These are phyloP conservation scores for Hypsizygus marmoreus DNA, from an alignment of 768 basidiomycete genomes.

Conservation along the genomic window DNA sequence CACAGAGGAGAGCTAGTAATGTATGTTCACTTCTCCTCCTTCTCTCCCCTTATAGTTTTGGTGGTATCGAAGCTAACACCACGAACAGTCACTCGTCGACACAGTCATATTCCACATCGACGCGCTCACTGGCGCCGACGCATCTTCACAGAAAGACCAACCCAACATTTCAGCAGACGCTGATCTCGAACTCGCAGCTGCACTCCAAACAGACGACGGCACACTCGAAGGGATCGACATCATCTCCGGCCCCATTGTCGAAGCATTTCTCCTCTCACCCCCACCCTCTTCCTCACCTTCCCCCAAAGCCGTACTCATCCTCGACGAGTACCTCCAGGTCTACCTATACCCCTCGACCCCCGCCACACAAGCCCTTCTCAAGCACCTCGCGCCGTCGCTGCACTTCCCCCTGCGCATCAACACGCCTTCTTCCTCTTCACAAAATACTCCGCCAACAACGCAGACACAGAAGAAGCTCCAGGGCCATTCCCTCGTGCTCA, in stretches of 20 bases:
- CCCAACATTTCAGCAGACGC: too few species aligned
- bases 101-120: constrained; percentile 79
- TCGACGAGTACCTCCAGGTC: constrained; percentile 78
- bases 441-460: too few species aligned
- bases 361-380: constrained; percentile 44
- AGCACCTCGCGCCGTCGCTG: constrained; percentile 43
- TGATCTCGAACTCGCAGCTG: constrained; percentile 18
- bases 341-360: constrained; percentile 68
- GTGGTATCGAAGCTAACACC: constrained; percentile 5
- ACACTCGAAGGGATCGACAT: constrained; percentile 61
- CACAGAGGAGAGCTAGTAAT: constrained; percentile 62
- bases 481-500: constrained; percentile 55
- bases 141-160: too few species aligned
- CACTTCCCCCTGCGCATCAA: constrained; percentile 59
- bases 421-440: constrained; percentile 37
- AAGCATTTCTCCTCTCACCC: constrained; percentile 51
- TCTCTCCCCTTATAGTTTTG: constrained; percentile 1
- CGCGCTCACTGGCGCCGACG: constrained; percentile 76
- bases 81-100: constrained; percentile 55
- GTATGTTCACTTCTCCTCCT: constrained; percentile 38
- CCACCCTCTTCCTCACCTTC: constrained; percentile 3
- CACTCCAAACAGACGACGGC: constrained; percentile 30
- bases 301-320: constrained; percentile 55
- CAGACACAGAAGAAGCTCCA: too few species aligned
- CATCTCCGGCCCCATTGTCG: constrained; percentile 58